Conservation (phyloP, 2,329 filamentous ascomycete species). For the Chaetothyriales sp. region DNA sequence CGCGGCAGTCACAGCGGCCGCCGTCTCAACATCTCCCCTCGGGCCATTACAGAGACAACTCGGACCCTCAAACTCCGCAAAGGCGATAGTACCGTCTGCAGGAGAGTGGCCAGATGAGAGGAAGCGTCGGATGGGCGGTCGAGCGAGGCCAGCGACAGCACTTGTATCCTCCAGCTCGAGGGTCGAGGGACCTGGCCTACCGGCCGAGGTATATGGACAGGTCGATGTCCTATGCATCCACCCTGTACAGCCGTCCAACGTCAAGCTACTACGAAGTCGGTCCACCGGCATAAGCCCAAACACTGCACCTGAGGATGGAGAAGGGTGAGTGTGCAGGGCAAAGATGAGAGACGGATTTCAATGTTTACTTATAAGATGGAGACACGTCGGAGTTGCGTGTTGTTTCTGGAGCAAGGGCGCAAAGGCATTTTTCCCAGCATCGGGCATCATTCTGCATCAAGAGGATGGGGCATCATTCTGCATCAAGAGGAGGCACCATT, state of each 20-base stretch:
- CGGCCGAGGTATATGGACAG: not conserved
- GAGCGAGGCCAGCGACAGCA: not conserved
- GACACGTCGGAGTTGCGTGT: not conserved
- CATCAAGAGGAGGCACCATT: not conserved
- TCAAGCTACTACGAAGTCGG: not conserved
- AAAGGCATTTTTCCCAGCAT: not conserved
- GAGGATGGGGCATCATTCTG: not conserved
- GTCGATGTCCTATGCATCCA: not conserved
- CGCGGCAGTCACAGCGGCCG: conserved; percentile 13
- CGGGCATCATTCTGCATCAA: not conserved
- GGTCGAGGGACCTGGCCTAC: not conserved
- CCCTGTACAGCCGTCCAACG: not conserved
- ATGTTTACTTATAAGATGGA: not conserved
- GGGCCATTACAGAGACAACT: conserved; percentile 17
- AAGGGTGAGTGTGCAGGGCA: not conserved
- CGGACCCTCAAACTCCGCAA: conserved; percentile 3
- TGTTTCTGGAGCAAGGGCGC: not conserved
- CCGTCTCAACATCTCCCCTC: conserved; percentile 13
- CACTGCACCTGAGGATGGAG: not conserved
- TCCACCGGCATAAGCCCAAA: not conserved
- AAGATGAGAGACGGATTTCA: not conserved
- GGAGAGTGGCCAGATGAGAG: not conserved
- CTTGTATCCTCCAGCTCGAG: not conserved
- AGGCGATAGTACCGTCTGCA: conserved; percentile 1
- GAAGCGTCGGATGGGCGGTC: not conserved